Conservation (phyloP, 2,329 filamentous ascomycete species). For the Botrytis cinerea region DNA sequence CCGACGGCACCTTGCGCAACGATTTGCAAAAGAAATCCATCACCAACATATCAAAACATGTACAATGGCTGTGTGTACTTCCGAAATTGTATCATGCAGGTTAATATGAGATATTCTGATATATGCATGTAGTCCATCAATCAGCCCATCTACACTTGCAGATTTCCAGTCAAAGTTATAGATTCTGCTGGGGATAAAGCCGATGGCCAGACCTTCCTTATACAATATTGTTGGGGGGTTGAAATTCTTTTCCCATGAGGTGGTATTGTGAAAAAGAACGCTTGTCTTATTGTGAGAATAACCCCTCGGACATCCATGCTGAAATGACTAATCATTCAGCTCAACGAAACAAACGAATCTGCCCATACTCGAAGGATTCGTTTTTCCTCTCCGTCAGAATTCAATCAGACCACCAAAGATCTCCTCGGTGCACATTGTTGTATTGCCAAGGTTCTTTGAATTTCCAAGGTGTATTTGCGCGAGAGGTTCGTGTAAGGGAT, state of each 20-base stretch:
- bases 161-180: not conserved
- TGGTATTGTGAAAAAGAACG: not conserved
- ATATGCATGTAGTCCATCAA: conserved; percentile 15
- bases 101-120: not conserved
- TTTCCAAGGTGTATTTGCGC: not conserved
- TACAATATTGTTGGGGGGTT: not conserved
- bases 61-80: not conserved
- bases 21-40: not conserved
- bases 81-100: conserved; percentile 4
- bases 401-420: not conserved
- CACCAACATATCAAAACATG: not conserved
- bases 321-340: conserved; percentile 7
- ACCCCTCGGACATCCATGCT: not conserved
- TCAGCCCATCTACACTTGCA: conserved; percentile 10
- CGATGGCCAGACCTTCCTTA: not conserved
- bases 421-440: not conserved
- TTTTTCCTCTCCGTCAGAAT: not conserved
- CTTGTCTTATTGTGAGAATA: not conserved
- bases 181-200: not conserved
- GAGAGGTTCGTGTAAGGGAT: conserved; percentile 15
- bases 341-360: not conserved
- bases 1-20: not conserved
- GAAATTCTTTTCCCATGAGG: not conserved
- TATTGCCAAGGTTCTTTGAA: not conserved
- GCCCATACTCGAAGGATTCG: not conserved